Percentiles rank a stretch among this genome's conserved stretches.
Conservation (phyloP, 23 red algal genomes). For the Gracilaria vermiculophylla region DNA sequence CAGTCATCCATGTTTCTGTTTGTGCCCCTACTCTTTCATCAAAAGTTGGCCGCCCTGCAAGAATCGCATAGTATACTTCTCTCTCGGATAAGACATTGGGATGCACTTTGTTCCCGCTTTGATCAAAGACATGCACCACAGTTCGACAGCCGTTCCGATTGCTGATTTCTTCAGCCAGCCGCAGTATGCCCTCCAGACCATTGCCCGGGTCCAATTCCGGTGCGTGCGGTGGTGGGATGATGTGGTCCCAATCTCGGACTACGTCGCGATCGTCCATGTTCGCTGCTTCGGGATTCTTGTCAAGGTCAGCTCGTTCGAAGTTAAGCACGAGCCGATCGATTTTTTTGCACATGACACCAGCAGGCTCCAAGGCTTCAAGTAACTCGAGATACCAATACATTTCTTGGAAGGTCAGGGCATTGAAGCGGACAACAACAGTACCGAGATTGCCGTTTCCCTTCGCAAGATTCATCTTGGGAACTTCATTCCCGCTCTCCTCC, state of each 20-base stretch:
- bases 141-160: conserved; percentile 38
- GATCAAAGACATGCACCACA: conserved; percentile 35
- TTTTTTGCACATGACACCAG: conserved; percentile 41
- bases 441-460: conserved; percentile 53
- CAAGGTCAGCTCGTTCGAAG: conserved; percentile 21
- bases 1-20: conserved; percentile 64
- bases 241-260: conserved; percentile 21
- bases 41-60: conserved; percentile 78
- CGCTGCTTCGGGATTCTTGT: not conserved
- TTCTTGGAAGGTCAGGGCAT: conserved; percentile 1
- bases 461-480: conserved; percentile 35
- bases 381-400: conserved; percentile 46
- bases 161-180: conserved; percentile 25
- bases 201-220: conserved; percentile 3
- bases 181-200: conserved; percentile 18
- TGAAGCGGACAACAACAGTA: conserved; percentile 44
- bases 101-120: conserved; percentile 25
- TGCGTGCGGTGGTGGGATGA: conserved; percentile 1
- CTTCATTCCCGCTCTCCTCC: conserved; percentile 36
- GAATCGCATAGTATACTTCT: conserved; percentile 70
- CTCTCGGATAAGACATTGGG: conserved; percentile 22
- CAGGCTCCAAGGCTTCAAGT: conserved; percentile 28
- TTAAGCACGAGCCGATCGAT: conserved; percentile 59
- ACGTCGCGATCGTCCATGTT: conserved; percentile 37
- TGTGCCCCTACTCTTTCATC: conserved; percentile 46